phyloP scores from a whole-genome alignment of 2,329 filamentous ascomycete species.

The Alternaria sp. region DNA sequence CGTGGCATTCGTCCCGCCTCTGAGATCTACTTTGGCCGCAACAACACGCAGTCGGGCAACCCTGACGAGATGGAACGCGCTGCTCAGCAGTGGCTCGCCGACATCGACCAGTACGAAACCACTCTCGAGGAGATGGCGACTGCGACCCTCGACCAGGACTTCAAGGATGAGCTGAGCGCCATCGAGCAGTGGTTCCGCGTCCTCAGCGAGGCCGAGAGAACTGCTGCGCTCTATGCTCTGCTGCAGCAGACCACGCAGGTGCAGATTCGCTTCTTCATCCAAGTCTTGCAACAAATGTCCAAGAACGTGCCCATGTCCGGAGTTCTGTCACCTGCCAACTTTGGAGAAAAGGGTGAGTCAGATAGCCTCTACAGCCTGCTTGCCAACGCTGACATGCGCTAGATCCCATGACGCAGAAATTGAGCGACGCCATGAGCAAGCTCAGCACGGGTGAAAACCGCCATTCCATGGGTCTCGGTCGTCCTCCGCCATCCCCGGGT shows the following conservation, averaged over 20 bases:
- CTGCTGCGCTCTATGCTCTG: constrained; percentile 91
- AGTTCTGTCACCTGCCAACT: constrained; percentile 90
- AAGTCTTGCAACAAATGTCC: constrained; percentile 98
- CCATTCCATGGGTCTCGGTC: constrained; percentile 76
- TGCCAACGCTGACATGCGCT: constrained; percentile 33
- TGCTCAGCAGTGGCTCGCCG: constrained; percentile 97
- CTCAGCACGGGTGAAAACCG: constrained; percentile 85
- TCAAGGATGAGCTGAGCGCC: constrained; percentile 98
- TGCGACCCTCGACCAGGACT: constrained; percentile 97
- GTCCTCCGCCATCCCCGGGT: constrained; percentile 75
- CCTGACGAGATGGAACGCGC: constrained; percentile 91
- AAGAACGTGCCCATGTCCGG: constrained; percentile 98
- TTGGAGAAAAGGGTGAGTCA: constrained; percentile 83
- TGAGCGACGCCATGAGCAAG: constrained; percentile 97
- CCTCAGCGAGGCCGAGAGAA: constrained; percentile 93
- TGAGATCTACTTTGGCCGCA: constrained; percentile 86
- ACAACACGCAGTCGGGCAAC: constrained; percentile 70
- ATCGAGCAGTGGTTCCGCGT: constrained; percentile 99
- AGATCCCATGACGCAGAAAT: constrained; percentile 97
- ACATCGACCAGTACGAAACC: constrained; percentile 99
- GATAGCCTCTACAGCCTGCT: neutral
- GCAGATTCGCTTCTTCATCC: constrained; percentile 98
- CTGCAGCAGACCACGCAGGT: constrained; percentile 98
- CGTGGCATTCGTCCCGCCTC: constrained; percentile 90
- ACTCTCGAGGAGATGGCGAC: constrained; percentile 99